Evolutionary conservation across 2,329 filamentous ascomycete species (phyloP).

Genomic region (Huntiella abstrusa): DNA sequence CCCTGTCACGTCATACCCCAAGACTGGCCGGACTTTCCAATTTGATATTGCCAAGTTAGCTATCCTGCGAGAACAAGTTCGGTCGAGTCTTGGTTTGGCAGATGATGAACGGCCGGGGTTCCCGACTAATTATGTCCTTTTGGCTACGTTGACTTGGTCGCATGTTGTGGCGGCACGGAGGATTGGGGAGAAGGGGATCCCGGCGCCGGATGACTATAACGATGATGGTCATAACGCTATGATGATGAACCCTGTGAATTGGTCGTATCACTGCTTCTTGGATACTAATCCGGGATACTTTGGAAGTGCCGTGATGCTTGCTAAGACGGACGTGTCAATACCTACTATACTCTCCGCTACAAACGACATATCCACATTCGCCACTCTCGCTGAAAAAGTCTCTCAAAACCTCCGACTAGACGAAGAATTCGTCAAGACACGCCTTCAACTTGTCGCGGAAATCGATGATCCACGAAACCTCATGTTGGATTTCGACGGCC

Average conservation of each 20-base stretch:
- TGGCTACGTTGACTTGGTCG: slow-evolving; percentile 23
- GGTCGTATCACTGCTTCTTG: slow-evolving; percentile 20
- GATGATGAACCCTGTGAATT: slow-evolving; percentile 25
- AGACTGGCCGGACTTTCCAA: slow-evolving; percentile 24
- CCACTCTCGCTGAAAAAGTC: slow-evolving; percentile 16
- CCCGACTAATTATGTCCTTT: slow-evolving; percentile 22
- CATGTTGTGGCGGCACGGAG: slow-evolving; percentile 21
- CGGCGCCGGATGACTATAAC: neutral
- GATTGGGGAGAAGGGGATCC: slow-evolving; percentile 6
- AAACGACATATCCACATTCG: slow-evolving; percentile 15
- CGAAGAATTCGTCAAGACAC: slow-evolving; percentile 22
- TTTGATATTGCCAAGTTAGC: slow-evolving; percentile 19
- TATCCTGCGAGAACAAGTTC: slow-evolving; percentile 17
- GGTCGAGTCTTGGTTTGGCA: neutral
- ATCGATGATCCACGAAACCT: slow-evolving; percentile 22
- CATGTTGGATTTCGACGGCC: slow-evolving; percentile 23
- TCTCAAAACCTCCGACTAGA: slow-evolving; percentile 18
- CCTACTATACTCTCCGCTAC: slow-evolving; percentile 14
- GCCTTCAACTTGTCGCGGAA: slow-evolving; percentile 21
- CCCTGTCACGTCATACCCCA: slow-evolving; percentile 17
- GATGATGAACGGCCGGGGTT: neutral
- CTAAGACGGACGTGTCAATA: slow-evolving; percentile 17
- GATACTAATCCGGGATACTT: slow-evolving; percentile 19
- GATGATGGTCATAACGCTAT: slow-evolving; percentile 10
- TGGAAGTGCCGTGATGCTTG: slow-evolving; percentile 25